Percentiles rank a stretch among this genome's conserved stretches.
Evolutionary conservation across 306 rosid species (phyloP).

Genomic region (Hylodesmum podocarpum): DNA sequence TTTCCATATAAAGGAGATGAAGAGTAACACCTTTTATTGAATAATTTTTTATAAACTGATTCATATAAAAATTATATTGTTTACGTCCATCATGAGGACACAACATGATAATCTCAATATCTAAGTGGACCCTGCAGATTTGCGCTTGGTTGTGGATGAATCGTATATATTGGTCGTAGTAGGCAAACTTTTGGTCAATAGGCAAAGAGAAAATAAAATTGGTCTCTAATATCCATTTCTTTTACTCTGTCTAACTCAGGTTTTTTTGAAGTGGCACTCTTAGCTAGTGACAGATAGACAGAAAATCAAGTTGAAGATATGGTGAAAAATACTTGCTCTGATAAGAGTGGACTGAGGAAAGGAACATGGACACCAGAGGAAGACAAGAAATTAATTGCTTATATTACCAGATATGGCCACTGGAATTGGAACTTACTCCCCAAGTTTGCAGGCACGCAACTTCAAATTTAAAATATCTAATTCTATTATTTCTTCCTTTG

Average conservation of each 20-base stretch:
- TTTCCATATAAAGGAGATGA: too few relatives aligned
- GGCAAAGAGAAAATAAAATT: background rate
- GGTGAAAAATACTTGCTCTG: slow-evolving; percentile 48
- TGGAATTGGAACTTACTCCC: slow-evolving; percentile 78
- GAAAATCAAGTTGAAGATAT: slow-evolving; percentile 10
- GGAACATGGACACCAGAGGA: slow-evolving; percentile 72
- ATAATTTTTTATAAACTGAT: background rate
- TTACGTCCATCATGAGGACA: background rate
- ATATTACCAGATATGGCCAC: slow-evolving; percentile 59
- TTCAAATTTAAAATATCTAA: background rate
- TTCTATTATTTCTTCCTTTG: background rate
- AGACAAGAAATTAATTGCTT: slow-evolving; percentile 55
- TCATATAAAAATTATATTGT: background rate
- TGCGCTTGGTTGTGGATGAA: background rate
- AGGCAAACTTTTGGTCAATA: background rate
- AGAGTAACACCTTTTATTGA: too few relatives aligned
- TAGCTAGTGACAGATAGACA: background rate
- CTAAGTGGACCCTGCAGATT: background rate
- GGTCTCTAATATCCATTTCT: background rate
- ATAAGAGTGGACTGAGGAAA: slow-evolving; percentile 48
- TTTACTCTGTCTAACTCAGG: background rate
- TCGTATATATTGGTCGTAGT: background rate
- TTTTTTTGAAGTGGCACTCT: background rate
- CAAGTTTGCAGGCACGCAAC: slow-evolving; percentile 71
- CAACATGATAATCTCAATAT: background rate